Base-by-base conservation (phyloP, 345 rosid genomes). In the Gossypium bickii region DNA sequence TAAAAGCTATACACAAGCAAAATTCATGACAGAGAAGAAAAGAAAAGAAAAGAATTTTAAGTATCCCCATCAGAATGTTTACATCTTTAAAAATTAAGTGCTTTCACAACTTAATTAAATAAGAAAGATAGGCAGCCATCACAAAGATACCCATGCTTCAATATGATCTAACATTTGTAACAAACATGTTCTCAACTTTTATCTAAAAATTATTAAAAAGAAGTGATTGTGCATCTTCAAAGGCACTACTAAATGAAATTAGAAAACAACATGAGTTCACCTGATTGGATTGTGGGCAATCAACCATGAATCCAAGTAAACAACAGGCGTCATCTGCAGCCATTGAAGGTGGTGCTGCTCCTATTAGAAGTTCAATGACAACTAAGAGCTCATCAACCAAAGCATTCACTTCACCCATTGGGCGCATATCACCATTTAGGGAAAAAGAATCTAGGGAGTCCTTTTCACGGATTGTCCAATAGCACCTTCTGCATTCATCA, bases 401-500 rank as follows among this genome's bases (percentile, higher is more conserved):
- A 77, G 98, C 97, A 86, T 95, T 95, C 72, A 95, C 80, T 86
- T 93, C 98, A 77, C 99, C 99, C 75, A 89, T 75, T 78, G 94
- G 98, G 62, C 88, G 98, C 11, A 76, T 74, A 80, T 79, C 86
- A 79, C 82, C 83, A 45, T 90, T 85, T 63, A 83, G 77, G 64
- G 91, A 88, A 82, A 87, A 90, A 43, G 89, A 82, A 71, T 83
- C 78, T 57, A 87, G 90, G 20, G 97, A 93, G 76, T 91, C 92
- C 85, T 87, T 90, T 83, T 95, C 98, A 59, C 80, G 84, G 75
- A 88, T 77, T 77, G 88, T 85, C 99, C 99, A 95, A 80, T 93
- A 95, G 85, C 99, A 95, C 83, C 88, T 91, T 89, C 99, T 89
- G 86, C 99, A 91, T 78, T 94, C 94, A 88, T 95, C 99, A 74